Percentiles rank a stretch among this genome's conserved stretches.
Evolutionary conservation across 139 green algal species (phyloP).

Genomic region (Coelastrella sp.): DNA sequence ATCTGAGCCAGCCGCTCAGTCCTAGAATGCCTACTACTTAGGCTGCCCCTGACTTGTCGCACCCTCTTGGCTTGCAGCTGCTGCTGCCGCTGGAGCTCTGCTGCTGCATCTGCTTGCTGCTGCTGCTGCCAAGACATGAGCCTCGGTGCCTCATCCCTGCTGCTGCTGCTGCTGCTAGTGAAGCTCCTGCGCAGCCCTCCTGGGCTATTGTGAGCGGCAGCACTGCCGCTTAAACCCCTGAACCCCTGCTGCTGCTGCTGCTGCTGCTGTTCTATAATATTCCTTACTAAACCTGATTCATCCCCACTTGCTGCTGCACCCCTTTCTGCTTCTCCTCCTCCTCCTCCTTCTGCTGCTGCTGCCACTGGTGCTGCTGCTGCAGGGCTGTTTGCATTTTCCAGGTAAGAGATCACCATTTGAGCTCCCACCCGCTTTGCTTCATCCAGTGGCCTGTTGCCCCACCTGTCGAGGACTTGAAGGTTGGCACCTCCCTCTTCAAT

Average conservation of each 20-base stretch:
- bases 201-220: neutral
- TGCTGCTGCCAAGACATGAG: neutral
- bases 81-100: conserved; percentile 32
- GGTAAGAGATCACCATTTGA: neutral
- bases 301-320: neutral
- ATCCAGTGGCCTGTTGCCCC: conserved; percentile 62
- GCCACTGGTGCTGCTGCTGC: neutral
- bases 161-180: neutral
- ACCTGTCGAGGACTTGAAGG: conserved; percentile 43
- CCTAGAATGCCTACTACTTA: neutral
- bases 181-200: neutral
- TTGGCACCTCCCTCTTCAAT: conserved; percentile 33
- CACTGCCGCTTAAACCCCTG: neutral
- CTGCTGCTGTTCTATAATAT: neutral
- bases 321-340: no score
- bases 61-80: conserved; percentile 24
- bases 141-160: neutral
- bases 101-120: neutral
- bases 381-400: neutral
- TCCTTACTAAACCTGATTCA: neutral
- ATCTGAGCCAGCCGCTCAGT: neutral
- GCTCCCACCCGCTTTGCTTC: conserved; percentile 65
- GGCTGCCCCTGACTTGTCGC: neutral
- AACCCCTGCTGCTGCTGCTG: neutral
- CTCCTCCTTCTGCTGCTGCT: conserved; percentile 18